These are phyloP conservation scores for Coemansia sp. DNA, from an alignment of 192 early-diverging fungal genomes.

Conservation along the genomic window DNA sequence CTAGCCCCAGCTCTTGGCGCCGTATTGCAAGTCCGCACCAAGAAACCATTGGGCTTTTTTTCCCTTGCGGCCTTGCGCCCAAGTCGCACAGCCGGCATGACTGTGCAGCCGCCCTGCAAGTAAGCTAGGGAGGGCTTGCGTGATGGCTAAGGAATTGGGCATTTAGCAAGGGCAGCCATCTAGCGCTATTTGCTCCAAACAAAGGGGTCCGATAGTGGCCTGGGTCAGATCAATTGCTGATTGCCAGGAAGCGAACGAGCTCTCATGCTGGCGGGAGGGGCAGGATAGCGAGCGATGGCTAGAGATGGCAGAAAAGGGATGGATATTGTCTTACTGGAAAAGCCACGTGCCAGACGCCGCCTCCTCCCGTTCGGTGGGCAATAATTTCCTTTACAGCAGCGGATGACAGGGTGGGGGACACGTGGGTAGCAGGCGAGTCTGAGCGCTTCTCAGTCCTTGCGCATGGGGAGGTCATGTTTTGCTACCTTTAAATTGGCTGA, in stretches of 20 bases:
- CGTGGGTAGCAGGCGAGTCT: constrained; percentile 8
- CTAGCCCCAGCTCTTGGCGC: not conserved
- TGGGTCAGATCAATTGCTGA: not conserved
- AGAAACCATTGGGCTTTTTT: not conserved
- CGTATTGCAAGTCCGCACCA: not conserved
- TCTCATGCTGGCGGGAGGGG: not conserved
- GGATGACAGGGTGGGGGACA: not conserved
- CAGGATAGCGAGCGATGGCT: not conserved
- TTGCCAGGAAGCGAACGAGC: not conserved
- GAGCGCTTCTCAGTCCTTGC: not conserved
- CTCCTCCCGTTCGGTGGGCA: not conserved
- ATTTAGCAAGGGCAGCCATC: not conserved
- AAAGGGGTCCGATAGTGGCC: not conserved
- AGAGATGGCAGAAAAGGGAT: not conserved
- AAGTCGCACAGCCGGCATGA: not conserved
- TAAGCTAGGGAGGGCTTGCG: not conserved
- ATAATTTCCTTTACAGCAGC: constrained; percentile 1
- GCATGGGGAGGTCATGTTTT: constrained; percentile 5
- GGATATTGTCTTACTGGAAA: not conserved
- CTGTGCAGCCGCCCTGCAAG: not conserved
- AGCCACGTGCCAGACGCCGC: constrained; percentile 3
- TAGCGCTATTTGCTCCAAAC: not conserved
- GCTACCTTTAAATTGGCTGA: constrained; percentile 2
- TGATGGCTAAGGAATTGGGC: not conserved
- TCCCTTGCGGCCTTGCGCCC: not conserved